Conservation (phyloP, 768 basidiomycete genomes). For the Lentinula aciculospora region DNA sequence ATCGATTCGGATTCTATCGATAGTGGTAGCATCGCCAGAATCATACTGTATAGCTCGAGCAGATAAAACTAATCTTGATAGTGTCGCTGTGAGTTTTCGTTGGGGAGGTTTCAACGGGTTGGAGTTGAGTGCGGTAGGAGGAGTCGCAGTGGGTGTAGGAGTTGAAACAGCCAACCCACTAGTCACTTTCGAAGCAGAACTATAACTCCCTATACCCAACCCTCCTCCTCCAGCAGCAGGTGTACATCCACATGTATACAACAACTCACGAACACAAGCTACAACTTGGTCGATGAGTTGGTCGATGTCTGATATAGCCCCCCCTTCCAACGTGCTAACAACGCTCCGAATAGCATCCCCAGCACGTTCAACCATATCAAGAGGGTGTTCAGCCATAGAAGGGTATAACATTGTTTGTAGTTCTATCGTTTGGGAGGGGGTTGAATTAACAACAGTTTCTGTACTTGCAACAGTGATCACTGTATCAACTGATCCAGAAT, state of each 20-base stretch:
- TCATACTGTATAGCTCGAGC: slow-evolving; percentile 88
- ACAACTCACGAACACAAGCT: slow-evolving; percentile 67
- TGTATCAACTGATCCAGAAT: slow-evolving; percentile 12
- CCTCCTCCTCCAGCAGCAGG: too few species aligned
- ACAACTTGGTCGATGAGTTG: slow-evolving; percentile 58
- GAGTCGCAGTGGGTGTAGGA: slow-evolving; percentile 25
- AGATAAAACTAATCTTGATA: slow-evolving; percentile 85
- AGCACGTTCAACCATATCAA: slow-evolving; percentile 55
- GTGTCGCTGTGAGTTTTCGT: slow-evolving; percentile 80
- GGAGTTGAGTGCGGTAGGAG: background rate
- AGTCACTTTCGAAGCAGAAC: too few species aligned
- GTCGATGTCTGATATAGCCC: slow-evolving; percentile 36
- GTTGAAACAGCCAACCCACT: too few species aligned
- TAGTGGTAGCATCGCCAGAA: slow-evolving; percentile 46
- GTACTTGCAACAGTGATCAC: background rate
- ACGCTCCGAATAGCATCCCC: slow-evolving; percentile 59
- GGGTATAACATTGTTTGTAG: slow-evolving; percentile 58
- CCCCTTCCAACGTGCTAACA: slow-evolving; percentile 41
- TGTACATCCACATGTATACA: slow-evolving; percentile 35
- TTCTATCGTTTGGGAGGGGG: too few species aligned
- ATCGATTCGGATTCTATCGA: too few species aligned
- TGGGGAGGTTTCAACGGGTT: slow-evolving; percentile 72
- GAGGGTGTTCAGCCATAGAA: slow-evolving; percentile 49
- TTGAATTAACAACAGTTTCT: slow-evolving; percentile 29
- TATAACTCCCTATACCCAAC: too few species aligned